A percentile compares a stretch with the other conserved stretches of the same genome.
These are phyloP conservation scores for Prinsepia uniflora DNA, from an alignment of 306 rosid genomes.

Conservation along the genomic window DNA sequence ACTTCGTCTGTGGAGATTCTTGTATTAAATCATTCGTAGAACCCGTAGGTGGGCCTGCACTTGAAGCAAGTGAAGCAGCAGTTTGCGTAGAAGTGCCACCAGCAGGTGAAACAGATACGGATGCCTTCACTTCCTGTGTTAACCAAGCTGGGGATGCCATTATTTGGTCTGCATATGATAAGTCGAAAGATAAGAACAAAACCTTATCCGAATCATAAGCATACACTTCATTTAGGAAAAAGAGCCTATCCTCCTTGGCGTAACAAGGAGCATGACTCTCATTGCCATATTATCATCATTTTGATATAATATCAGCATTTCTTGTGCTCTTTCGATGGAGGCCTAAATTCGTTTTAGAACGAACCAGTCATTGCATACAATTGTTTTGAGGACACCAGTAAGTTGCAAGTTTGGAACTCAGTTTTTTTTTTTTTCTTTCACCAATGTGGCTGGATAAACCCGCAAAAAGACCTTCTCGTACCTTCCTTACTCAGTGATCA, in stretches of 20 bases:
- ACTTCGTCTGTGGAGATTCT: constrained; percentile 15
- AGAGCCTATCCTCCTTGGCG: neutral
- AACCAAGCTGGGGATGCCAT: constrained; percentile 55
- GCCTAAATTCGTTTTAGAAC: neutral
- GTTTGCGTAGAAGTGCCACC: constrained; percentile 6
- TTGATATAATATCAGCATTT: neutral
- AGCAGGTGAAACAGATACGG: constrained; percentile 8
- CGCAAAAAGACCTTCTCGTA: neutral
- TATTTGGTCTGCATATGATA: constrained; percentile 29
- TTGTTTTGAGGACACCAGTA: no score
- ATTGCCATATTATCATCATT: neutral
- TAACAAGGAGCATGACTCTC: neutral
- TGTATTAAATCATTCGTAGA: constrained; percentile 6
- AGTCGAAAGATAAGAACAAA: neutral
- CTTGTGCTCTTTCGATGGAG: neutral
- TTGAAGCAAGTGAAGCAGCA: constrained; percentile 2
- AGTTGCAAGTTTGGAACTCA: neutral
- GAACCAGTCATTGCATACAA: neutral
- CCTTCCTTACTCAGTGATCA: neutral
- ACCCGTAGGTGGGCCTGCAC: neutral
- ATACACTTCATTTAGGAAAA: neutral
- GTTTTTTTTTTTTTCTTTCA: neutral
- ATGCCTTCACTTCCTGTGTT: constrained; percentile 33
- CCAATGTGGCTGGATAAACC: neutral
- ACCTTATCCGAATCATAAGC: neutral